phyloP scores from a whole-genome alignment of 306 rosid genomes.

The Trichosanthes truncata region DNA sequence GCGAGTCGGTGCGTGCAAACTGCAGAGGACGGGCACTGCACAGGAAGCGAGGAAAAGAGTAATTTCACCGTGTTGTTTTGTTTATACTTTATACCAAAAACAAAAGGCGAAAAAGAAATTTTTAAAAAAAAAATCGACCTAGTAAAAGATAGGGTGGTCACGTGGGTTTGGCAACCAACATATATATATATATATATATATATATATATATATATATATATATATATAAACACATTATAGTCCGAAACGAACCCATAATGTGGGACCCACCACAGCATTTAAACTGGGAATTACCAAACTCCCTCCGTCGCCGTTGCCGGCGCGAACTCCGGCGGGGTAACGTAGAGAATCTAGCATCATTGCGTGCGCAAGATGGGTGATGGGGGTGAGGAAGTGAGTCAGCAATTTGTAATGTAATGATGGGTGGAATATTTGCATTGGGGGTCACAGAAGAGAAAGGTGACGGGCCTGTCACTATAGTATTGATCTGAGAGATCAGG shows the following conservation, averaged over 20 bases:
- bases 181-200: neutral
- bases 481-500: neutral
- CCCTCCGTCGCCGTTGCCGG: neutral
- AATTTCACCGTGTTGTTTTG: neutral
- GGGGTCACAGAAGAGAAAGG: neutral
- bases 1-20: neutral
- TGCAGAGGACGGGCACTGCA: neutral
- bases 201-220: too few species aligned
- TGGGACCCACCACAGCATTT: neutral
- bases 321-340: neutral
- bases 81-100: neutral
- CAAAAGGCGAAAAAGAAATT: neutral
- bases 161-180: slow-evolving; percentile 5
- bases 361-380: neutral
- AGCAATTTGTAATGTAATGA: neutral
- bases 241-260: neutral
- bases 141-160: neutral
- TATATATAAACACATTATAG: too few species aligned
- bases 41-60: neutral
- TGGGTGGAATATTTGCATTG: neutral
- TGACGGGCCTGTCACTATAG: neutral
- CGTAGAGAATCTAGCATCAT: neutral
- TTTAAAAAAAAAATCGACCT: neutral
- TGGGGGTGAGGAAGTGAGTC: neutral
- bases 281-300: neutral